Evolutionary conservation across 2,329 filamentous ascomycete species (phyloP).

Genomic region (Chaetomium sp.): DNA sequence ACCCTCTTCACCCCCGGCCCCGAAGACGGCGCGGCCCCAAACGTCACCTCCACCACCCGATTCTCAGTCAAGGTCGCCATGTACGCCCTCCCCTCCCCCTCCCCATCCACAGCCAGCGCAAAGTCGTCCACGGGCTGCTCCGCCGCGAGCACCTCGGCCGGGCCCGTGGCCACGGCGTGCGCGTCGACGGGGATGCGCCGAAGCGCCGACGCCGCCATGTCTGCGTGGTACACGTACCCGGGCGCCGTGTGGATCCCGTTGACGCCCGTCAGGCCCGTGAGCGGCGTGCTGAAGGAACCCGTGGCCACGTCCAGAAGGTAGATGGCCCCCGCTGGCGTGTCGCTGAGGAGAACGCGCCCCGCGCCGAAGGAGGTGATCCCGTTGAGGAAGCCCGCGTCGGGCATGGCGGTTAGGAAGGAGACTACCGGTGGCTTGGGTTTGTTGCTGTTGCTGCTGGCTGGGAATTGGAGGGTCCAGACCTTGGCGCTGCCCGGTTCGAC

Average conservation of each 20-base stretch:
- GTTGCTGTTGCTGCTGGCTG: neutral
- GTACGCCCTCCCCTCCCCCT: constrained; percentile 20
- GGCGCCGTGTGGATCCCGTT: constrained; percentile 21
- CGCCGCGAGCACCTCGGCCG: constrained; percentile 49
- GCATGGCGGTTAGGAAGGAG: constrained; percentile 21
- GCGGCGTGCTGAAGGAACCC: constrained; percentile 17
- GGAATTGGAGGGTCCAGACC: constrained; percentile 22
- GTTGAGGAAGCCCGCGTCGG: constrained; percentile 24
- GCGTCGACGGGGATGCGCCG: constrained; percentile 34
- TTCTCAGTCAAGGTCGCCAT: constrained; percentile 15
- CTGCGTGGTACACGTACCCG: constrained; percentile 22
- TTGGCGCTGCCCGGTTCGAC: constrained; percentile 23
- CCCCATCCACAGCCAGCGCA: constrained; percentile 7
- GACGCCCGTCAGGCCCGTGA: constrained; percentile 24
- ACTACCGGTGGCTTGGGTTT: neutral
- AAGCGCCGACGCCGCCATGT: constrained; percentile 2
- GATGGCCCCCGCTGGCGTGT: constrained; percentile 19
- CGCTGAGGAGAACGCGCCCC: constrained; percentile 21
- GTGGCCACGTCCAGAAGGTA: constrained; percentile 25
- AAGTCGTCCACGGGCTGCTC: constrained; percentile 23
- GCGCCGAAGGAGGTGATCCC: constrained; percentile 18
- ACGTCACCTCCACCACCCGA: constrained; percentile 13
- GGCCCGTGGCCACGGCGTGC: constrained; percentile 59
- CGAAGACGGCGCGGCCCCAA: constrained; percentile 10
- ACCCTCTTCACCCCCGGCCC: constrained; percentile 9